Conservation (phyloP, 805 yeast species). For the Dipodascopsis uninucleata region DNA sequence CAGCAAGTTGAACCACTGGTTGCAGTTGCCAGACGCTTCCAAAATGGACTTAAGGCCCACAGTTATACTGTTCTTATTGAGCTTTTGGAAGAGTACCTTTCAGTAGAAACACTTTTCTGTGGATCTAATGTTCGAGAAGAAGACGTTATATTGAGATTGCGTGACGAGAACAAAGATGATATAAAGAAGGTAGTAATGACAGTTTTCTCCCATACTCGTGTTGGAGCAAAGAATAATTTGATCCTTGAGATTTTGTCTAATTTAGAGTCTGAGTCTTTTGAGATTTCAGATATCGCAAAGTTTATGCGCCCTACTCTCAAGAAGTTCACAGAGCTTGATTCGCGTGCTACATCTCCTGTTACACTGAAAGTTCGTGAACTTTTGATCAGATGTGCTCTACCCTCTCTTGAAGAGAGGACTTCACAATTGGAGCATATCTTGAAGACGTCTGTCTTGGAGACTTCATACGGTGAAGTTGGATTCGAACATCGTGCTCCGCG, state of each 20-base stretch:
- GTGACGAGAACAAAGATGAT: conserved; percentile 82
- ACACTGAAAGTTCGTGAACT: conserved; percentile 94
- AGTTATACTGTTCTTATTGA: conserved; percentile 72
- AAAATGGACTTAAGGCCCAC: conserved; percentile 75
- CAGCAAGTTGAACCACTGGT: conserved; percentile 69
- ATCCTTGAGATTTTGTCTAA: conserved; percentile 77
- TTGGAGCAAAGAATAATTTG: conserved; percentile 87
- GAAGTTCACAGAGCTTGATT: conserved; percentile 79
- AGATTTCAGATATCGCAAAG: conserved; percentile 46
- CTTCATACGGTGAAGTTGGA: conserved; percentile 82
- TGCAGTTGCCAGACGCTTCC: conserved; percentile 64
- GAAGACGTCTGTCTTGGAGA: conserved; percentile 83
- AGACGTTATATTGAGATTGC: conserved; percentile 76
- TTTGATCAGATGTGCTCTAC: conserved; percentile 92
- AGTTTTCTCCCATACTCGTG: conserved; percentile 87
- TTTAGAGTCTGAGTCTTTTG: conserved; percentile 47
- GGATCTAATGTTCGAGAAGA: conserved; percentile 79
- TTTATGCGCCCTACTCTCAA: conserved; percentile 69
- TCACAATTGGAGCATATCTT: conserved; percentile 96
- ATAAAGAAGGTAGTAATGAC: conserved; percentile 64
- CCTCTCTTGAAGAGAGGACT: conserved; percentile 91
- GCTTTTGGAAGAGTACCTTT: conserved; percentile 67
- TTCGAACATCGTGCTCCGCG: conserved; percentile 77
- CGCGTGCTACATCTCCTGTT: conserved; percentile 88
- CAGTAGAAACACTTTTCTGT: conserved; percentile 72